These are phyloP conservation scores for Aschersonia sp. DNA, from an alignment of 2,329 filamentous ascomycete species.

Conservation along the genomic window DNA sequence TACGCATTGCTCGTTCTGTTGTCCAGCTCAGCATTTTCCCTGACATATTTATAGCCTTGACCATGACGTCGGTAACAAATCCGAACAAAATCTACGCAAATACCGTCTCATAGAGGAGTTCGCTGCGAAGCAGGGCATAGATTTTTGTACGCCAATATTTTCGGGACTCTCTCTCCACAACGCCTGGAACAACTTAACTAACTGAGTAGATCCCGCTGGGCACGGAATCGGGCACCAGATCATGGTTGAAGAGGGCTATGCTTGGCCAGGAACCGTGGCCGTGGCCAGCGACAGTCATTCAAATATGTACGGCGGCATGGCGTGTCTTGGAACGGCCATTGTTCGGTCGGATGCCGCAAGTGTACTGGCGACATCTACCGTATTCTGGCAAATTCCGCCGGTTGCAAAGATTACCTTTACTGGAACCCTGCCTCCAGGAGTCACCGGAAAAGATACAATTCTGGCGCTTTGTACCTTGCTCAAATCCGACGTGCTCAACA, in stretches of 20 bases:
- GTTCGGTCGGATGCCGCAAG: slow-evolving; percentile 72
- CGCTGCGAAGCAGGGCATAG: slow-evolving; percentile 59
- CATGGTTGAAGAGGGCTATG: slow-evolving; percentile 24
- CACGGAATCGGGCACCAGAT: slow-evolving; percentile 77
- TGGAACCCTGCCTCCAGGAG: slow-evolving; percentile 58
- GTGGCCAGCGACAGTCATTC: slow-evolving; percentile 66
- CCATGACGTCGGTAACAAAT: slow-evolving; percentile 78
- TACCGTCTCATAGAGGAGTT: slow-evolving; percentile 71
- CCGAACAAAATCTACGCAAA: slow-evolving; percentile 63
- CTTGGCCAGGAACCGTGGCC: neutral
- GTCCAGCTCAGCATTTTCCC: too few species aligned
- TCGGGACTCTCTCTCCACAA: too few species aligned
- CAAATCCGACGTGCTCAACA: slow-evolving; percentile 80
- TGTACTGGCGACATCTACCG: slow-evolving; percentile 70
- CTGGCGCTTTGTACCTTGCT: slow-evolving; percentile 78
- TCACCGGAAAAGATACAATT: slow-evolving; percentile 74
- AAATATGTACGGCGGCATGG: slow-evolving; percentile 73
- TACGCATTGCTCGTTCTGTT: too few species aligned
- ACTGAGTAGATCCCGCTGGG: slow-evolving; percentile 41
- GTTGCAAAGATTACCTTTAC: slow-evolving; percentile 64
- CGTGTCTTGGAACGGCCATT: slow-evolving; percentile 60
- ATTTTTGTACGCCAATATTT: slow-evolving; percentile 34
- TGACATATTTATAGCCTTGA: slow-evolving; percentile 33
- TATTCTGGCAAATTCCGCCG: slow-evolving; percentile 72
- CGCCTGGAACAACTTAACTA: too few species aligned